These are phyloP conservation scores for Gloeophyllum trabeum DNA, from an alignment of 768 basidiomycete genomes.

Conservation along the genomic window DNA sequence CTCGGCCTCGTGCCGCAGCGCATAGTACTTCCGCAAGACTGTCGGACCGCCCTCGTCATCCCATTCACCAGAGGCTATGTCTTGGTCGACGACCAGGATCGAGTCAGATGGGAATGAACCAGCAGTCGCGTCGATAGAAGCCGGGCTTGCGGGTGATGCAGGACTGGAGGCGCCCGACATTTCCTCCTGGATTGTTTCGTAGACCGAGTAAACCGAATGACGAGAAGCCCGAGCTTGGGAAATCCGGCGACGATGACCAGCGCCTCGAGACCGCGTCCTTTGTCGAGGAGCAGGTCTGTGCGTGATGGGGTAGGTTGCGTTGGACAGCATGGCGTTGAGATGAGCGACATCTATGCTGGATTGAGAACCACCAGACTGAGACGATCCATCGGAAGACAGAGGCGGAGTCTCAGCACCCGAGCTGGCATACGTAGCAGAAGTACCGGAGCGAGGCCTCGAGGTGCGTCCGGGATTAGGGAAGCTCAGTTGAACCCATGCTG, in stretches of 20 bases:
- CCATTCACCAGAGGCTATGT: slow-evolving; percentile 31
- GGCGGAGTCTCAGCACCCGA: slow-evolving; percentile 66
- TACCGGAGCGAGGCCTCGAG: slow-evolving; percentile 52
- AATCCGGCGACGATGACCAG: slow-evolving; percentile 61
- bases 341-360: slow-evolving; percentile 68
- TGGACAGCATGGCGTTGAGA: slow-evolving; percentile 44
- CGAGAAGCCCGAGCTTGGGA: slow-evolving; percentile 54
- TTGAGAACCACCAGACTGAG: slow-evolving; percentile 58
- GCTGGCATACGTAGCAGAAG: slow-evolving; percentile 55
- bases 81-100: slow-evolving; percentile 4
- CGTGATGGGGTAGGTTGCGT: slow-evolving; percentile 39
- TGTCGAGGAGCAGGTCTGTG: slow-evolving; percentile 20
- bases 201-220: slow-evolving; percentile 65
- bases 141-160: slow-evolving; percentile 9
- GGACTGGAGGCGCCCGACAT: too few relatives aligned
- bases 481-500: slow-evolving; percentile 33
- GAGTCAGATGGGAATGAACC: slow-evolving; percentile 1
- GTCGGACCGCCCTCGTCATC: slow-evolving; percentile 60
- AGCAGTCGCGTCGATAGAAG: not conserved
- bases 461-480: slow-evolving; percentile 49
- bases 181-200: slow-evolving; percentile 78
- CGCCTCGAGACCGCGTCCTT: slow-evolving; percentile 44
- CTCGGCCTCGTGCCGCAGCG: slow-evolving; percentile 57
- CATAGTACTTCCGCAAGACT: slow-evolving; percentile 55
- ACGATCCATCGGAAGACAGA: slow-evolving; percentile 56